Percentiles rank a stretch among this genome's conserved stretches.
Conservation (phyloP, 2,329 filamentous ascomycete species). For the Eurotiales sp. region DNA sequence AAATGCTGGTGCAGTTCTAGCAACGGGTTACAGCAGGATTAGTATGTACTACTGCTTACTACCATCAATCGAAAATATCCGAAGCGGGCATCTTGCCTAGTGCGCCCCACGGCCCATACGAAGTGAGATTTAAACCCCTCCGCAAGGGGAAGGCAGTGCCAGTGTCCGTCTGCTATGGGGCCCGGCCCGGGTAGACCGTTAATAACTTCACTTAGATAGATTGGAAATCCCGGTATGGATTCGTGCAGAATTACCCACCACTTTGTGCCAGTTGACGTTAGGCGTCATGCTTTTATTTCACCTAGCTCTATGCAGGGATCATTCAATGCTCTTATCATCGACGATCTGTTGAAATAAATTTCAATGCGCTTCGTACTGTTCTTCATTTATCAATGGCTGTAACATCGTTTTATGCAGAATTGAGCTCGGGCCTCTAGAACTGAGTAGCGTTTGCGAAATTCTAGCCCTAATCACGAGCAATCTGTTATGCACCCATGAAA, state of each 20-base stretch:
- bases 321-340: background rate
- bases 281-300: background rate
- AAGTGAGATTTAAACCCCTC: background rate
- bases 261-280: background rate
- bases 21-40: too few relatives aligned
- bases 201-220: background rate
- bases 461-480: background rate
- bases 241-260: background rate
- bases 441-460: background rate
- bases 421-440: constrained; percentile 3
- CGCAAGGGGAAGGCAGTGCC: background rate
- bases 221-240: background rate
- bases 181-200: too few relatives aligned
- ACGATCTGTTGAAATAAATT: background rate
- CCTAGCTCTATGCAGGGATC: background rate
- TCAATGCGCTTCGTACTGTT: background rate
- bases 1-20: background rate
- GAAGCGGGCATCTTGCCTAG: too few relatives aligned
- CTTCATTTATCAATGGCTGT: background rate
- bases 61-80: background rate
- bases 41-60: too few relatives aligned
- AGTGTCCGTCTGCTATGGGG: too few relatives aligned
- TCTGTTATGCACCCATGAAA: background rate
- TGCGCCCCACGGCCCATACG: background rate
- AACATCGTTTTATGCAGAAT: background rate